phyloP scores from a whole-genome alignment of 2,329 filamentous ascomycete species.

The Ceratocystis albifundus region DNA sequence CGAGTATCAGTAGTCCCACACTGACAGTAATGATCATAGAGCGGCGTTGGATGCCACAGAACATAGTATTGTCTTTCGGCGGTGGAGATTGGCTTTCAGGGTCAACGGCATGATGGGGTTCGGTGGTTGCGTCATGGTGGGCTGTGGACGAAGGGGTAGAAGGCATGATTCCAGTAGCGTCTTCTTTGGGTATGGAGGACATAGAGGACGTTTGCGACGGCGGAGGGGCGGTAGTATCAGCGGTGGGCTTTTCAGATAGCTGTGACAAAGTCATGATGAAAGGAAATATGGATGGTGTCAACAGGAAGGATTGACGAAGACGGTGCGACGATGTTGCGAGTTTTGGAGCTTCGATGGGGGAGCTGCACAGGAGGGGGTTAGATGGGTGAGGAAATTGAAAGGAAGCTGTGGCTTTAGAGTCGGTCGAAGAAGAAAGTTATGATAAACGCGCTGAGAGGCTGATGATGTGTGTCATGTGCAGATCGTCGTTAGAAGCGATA shows the following conservation, averaged over 20 bases:
- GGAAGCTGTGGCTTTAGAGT: too few species aligned
- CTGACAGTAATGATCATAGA: constrained; percentile 25
- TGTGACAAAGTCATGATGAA: background rate
- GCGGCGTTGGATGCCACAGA: constrained; percentile 26
- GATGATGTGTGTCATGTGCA: too few species aligned
- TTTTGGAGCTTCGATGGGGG: too few species aligned
- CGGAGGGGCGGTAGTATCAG: background rate
- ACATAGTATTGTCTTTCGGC: constrained; percentile 17
- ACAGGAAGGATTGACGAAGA: background rate
- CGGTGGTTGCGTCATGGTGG: constrained; percentile 3
- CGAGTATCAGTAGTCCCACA: constrained; percentile 23
- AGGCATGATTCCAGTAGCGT: constrained; percentile 10
- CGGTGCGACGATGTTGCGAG: too few species aligned
- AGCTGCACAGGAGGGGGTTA: too few species aligned
- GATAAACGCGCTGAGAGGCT: too few species aligned
- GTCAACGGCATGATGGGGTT: background rate
- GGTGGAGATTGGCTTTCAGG: constrained; percentile 11
- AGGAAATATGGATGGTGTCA: background rate
- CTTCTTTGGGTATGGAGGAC: constrained; percentile 18
- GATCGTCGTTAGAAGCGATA: too few species aligned
- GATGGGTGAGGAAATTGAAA: too few species aligned
- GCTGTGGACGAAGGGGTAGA: background rate
- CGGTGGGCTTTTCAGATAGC: background rate
- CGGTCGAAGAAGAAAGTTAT: too few species aligned
- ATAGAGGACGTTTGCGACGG: constrained; percentile 15